Base-by-base conservation (phyloP, 768 basidiomycete genomes). In the Gautieria morchelliformis region DNA sequence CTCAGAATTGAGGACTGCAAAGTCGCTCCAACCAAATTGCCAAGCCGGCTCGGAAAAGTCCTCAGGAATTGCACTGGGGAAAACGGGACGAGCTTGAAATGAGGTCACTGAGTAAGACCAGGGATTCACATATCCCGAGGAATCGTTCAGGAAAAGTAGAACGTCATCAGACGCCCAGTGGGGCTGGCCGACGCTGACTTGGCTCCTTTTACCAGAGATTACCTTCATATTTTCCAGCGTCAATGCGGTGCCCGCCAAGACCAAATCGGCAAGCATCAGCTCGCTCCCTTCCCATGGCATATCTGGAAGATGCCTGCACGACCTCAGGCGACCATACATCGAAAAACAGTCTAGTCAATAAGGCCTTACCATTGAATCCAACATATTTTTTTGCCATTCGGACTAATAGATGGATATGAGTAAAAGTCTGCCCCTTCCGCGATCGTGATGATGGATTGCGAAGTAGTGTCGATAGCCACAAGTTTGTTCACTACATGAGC, bases 271-370 rank as follows among this genome's bases (percentile, higher is more conserved):
- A 35, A 83, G 63, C 64, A 75, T 72, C 58, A 88, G 72, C 62
- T 78, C 69, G 1, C 76, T 71, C 3, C 82, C 83, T 62, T 85
- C 80, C 85, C 85, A 90, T 14, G 87, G 80, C 83, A 84, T 83
- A 59, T 83, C 76, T 0, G 84, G 83, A 52, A 84, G 84, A n/a
- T 59, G 53, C 64, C 59, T 60, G 35, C 35, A 37, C 35, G 10
- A 37, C 2, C 9, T 37, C 55, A 41, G 39, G 10, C 27, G 27
- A 27, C 27, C 5, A 27, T n/a, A 27, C 27, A 27, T 27, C 27
- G 27, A 27, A 27, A 2, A 27, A 27, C 27, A 5, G 27, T 27
- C 27, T 27, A 27, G 27, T 3, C 27, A 27, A 27, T 5, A 27
- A 27, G 5, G 5, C 27, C 9, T n/a, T 68, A 75, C 87, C 86